phyloP scores from a whole-genome alignment of 1,139 yeast species.

The Kodamaea sp. region DNA sequence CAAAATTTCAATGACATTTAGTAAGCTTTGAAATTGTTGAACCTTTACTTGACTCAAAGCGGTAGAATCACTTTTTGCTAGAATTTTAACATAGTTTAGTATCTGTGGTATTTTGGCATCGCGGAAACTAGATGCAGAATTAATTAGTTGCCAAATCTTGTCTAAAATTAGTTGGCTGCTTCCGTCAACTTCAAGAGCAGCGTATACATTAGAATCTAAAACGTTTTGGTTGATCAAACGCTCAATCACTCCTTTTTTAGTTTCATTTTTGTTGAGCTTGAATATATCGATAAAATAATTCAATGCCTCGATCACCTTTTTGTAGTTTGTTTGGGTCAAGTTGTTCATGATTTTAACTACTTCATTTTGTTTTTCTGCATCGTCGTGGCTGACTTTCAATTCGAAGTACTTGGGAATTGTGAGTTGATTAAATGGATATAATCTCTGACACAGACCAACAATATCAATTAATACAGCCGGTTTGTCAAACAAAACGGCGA shows the following conservation, averaged over 20 bases:
- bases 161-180: too few relatives aligned
- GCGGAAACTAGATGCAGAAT: too few relatives aligned
- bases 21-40: constrained; percentile 4
- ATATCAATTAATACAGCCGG: constrained; percentile 14
- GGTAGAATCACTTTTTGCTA: too few relatives aligned
- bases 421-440: constrained; percentile 41
- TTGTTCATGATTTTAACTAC: constrained; percentile 27
- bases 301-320: constrained; percentile 6
- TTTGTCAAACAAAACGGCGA: constrained; percentile 1
- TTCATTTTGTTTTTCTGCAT: constrained; percentile 21
- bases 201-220: constrained; percentile 3
- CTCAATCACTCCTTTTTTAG: constrained; percentile 35
- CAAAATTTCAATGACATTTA: constrained; percentile 6
- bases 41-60: too few relatives aligned
- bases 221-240: constrained; percentile 20
- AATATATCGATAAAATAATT: constrained; percentile 5
- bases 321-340: constrained; percentile 32
- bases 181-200: neutral
- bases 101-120: too few relatives aligned
- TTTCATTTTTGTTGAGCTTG: constrained; percentile 12
- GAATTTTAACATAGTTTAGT: too few relatives aligned
- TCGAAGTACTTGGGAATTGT: constrained; percentile 34
- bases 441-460: constrained; percentile 37
- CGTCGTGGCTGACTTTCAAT: constrained; percentile 23
- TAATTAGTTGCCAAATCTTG: too few relatives aligned